These are phyloP conservation scores for Gymnopilus junonius DNA, from an alignment of 768 basidiomycete genomes.

Conservation along the genomic window DNA sequence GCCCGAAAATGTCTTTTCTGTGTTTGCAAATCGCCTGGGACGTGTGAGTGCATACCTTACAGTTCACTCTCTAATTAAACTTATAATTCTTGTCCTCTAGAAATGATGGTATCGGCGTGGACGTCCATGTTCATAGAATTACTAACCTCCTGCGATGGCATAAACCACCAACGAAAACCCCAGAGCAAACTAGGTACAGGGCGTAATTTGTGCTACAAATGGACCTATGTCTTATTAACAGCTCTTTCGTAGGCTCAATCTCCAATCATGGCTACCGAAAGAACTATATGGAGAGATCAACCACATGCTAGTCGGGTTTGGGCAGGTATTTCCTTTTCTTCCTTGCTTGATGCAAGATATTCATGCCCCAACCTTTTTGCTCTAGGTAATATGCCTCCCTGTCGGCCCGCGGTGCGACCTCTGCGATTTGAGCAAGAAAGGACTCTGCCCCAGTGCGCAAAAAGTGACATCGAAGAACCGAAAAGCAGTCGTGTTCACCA, in stretches of 20 bases:
- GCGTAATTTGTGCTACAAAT: background rate
- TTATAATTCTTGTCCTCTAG: slow-evolving; percentile 37
- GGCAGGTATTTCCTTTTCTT: slow-evolving; percentile 57
- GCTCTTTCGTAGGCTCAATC: slow-evolving; percentile 54
- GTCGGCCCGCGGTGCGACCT: slow-evolving; percentile 66
- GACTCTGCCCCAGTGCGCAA: slow-evolving; percentile 70
- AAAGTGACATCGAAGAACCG: slow-evolving; percentile 26
- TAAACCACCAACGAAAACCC: slow-evolving; percentile 76
- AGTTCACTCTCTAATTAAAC: background rate
- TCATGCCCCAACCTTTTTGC: too few relatives aligned
- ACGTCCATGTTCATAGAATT: slow-evolving; percentile 95
- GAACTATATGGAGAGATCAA: slow-evolving; percentile 79
- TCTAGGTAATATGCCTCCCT: slow-evolving; percentile 69
- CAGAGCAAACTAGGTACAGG: slow-evolving; percentile 89
- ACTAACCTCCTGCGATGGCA: slow-evolving; percentile 96
- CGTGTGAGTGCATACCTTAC: slow-evolving; percentile 49
- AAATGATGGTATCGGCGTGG: slow-evolving; percentile 92
- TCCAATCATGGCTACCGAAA: slow-evolving; percentile 84
- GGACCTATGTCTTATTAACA: background rate
- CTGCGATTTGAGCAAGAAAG: slow-evolving; percentile 58
- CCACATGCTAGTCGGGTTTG: slow-evolving; percentile 82
- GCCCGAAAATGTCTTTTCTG: slow-evolving; percentile 96
- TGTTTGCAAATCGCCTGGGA: slow-evolving; percentile 86
- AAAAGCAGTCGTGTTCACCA: slow-evolving; percentile 28
- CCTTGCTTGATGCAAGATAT: background rate